Evolutionary conservation across 305 asterid genomes (phyloP).

Genomic region (Stenogyne calaminthoides): DNA sequence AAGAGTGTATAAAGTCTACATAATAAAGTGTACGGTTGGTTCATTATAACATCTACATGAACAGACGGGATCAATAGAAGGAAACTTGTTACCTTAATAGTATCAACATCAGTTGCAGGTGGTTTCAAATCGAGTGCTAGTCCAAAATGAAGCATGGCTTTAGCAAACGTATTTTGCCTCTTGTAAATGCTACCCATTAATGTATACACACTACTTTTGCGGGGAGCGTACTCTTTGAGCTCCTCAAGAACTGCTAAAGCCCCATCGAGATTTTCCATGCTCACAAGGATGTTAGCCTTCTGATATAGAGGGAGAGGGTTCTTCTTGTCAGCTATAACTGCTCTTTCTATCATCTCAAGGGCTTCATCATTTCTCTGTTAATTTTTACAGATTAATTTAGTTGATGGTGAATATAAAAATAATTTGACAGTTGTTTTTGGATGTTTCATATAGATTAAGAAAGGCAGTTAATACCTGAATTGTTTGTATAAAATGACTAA

Average conservation of each 20-base stretch:
- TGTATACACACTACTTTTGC: conserved; percentile 92
- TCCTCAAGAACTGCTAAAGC: conserved; percentile 95
- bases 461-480: too few species aligned
- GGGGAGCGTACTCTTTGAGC: conserved; percentile 89
- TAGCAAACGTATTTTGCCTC: conserved; percentile 64
- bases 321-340: conserved; percentile 89
- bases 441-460: neutral
- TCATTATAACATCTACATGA: neutral
- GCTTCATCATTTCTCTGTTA: conserved; percentile 80
- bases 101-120: conserved; percentile 92
- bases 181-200: conserved; percentile 95
- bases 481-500: too few species aligned
- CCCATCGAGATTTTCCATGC: conserved; percentile 80
- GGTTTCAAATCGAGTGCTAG: conserved; percentile 94
- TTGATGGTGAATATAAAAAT: conserved; percentile 18
- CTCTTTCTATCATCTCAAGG: conserved; percentile 83
- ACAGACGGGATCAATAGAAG: neutral
- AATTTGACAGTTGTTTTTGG: neutral
- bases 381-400: conserved; percentile 22
- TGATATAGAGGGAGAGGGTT: conserved; percentile 96
- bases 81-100: conserved; percentile 66
- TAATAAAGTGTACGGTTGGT: neutral
- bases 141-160: conserved; percentile 97
- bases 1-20: neutral
- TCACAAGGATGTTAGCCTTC: conserved; percentile 90